Percentiles rank a stretch among this genome's conserved stretches.
phyloP scores from a whole-genome alignment of 495 filamentous ascomycete genomes.

The Talaromyces nanjingensis region DNA sequence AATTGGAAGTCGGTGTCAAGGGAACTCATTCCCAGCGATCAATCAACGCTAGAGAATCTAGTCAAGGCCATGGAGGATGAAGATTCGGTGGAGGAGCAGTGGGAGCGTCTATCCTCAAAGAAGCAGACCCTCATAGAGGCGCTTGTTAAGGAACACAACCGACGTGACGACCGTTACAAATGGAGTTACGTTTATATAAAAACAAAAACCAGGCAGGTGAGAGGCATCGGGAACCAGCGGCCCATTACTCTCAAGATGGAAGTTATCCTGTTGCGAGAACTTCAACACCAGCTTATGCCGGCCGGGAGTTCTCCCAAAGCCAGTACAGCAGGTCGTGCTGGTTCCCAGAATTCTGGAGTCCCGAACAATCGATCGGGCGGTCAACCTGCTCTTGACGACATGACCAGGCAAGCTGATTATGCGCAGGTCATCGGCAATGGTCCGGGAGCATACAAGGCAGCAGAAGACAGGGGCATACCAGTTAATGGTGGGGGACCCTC shows the following conservation, averaged over 20 bases:
- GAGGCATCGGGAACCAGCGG: neutral
- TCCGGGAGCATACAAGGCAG: neutral
- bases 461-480: neutral
- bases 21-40: neutral
- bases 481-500: neutral
- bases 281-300: neutral
- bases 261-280: slow-evolving; percentile 29
- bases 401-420: neutral
- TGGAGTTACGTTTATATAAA: slow-evolving; percentile 35
- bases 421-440: neutral
- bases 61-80: neutral
- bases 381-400: neutral
- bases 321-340: neutral
- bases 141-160: neutral
- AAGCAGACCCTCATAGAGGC: neutral
- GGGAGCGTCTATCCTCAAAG: neutral
- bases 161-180: slow-evolving; percentile 17
- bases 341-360: neutral
- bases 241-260: slow-evolving; percentile 30
- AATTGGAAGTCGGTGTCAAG: neutral
- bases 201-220: slow-evolving; percentile 14
- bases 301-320: neutral
- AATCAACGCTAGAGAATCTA: neutral
- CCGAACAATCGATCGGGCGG: neutral
- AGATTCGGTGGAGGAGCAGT: neutral